Base-by-base conservation (phyloP, 768 basidiomycete species). In the Chiua virens region DNA sequence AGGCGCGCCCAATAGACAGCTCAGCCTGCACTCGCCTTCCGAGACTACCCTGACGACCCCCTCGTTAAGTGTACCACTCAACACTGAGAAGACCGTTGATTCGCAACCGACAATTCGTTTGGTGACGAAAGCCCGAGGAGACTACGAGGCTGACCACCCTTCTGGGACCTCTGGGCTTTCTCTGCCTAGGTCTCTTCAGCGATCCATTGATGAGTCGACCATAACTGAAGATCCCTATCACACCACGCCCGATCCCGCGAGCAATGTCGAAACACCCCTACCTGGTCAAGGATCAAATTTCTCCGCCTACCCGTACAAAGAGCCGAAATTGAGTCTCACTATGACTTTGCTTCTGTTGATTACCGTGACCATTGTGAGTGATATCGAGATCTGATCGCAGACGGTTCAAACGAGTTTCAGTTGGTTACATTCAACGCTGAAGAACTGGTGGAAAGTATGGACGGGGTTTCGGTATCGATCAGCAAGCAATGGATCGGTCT, bases 401-500 rank as follows among this genome's bases (percentile, higher is more conserved):
- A 14, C 45, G 14, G 49, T 54, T 57, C 9, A 63, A 34, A 22
- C 32, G 17, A 1, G 13, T 14, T 42, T 30, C 30, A 80, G 77
- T 57, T 83, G 6, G 82, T 80, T 21, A 76, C 82, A 11, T 65
- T 87, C 50, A 85, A 78, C 7, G 85, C 86, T 10, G 86, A 87
- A 59, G 82, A 77, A 69, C 74, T 98, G 15, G 92, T 98, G 8
- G 84, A 82, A 62, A 85, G 88, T 8, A 91, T 97, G 81, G 81
- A 92, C 63, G 85, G 82, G 35, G 74, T 96, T 47, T 86, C 87
- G 2, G 70, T 62, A 18, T 75, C 75, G 4, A 81, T 98, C 54
- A 86, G 82, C 62, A 89, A 89, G 56, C 88, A 93, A 66, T 98
- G 92, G 85, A 78, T 95, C 50, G 93, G 86, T 15, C 72, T 98